Evolutionary conservation across 2,329 filamentous ascomycete species (phyloP), one percentile per base, ranked within the genome.

Genomic region (Penicillium thymicola): DNA sequence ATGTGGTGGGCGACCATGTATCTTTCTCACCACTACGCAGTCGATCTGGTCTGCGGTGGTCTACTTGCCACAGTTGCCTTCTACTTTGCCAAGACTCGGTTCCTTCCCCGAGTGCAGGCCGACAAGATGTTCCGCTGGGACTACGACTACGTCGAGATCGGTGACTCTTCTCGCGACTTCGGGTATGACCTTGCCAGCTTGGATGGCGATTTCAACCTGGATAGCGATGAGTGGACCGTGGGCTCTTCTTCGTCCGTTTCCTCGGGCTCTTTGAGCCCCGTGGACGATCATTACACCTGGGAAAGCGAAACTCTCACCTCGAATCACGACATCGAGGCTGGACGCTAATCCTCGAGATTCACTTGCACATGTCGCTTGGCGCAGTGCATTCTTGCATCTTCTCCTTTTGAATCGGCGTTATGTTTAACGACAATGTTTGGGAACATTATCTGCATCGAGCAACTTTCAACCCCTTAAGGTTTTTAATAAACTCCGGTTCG

Each of bases 1-100:
- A 87, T 97, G 68, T 97, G 92, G 90, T 97, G 93, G 92, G 89
- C 92, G 13, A 97, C 93, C 65, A 96, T 97, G 91, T 97, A 97
- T 72, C 84, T 97, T 51, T 95, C 90, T 69, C 93, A 97, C 76
- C 93, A 97, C 78, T 97, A 97, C 72, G 93, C 92, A 32, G 89
- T 97, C 40, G 93, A 97, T 73, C 81, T 97, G 49, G 90, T 97
- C 27, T 90, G 85, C 36, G 93, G 93, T 65, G 91, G 88, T 71
- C 80, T 96, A 49, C 75, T 91, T 58, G 89, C 91, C 25, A 87
- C 87, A 13, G 79, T 89, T 49, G 86, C 89, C 57, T 97, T 90
- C 80, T 96, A 93, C 76, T 85, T 91, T 59, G 85, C 89, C 55
- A 89, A 90, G 70, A 84, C 87, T 41, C 86, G 87, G 57, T 96